These are phyloP conservation scores for Trametes polyzona DNA, from an alignment of 1,284 basidiomycete genomes.

Conservation along the genomic window DNA sequence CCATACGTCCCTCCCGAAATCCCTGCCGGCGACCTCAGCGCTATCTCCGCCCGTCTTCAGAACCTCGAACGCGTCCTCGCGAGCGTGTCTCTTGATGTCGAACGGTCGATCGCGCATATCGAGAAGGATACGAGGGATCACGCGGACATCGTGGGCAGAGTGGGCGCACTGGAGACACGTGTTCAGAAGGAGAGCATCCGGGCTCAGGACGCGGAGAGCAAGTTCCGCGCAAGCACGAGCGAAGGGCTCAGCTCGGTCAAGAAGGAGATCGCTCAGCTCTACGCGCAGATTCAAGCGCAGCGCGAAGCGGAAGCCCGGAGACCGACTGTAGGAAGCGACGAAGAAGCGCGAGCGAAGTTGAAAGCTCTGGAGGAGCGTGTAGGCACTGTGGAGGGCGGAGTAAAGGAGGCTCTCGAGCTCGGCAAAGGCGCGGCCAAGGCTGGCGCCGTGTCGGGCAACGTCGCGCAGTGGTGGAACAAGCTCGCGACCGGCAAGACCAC, in stretches of 20 bases:
- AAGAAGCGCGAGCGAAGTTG: constrained; percentile 60
- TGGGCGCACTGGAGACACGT: constrained; percentile 60
- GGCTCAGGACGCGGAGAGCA: constrained; percentile 56
- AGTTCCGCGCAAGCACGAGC: constrained; percentile 48
- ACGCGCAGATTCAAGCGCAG: constrained; percentile 50
- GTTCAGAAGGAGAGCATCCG: constrained; percentile 59
- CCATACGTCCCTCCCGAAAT: constrained; percentile 51
- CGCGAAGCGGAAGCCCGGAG: constrained; percentile 32
- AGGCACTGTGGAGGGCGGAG: constrained; percentile 65
- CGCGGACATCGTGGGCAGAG: constrained; percentile 52
- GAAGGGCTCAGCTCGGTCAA: constrained; percentile 53
- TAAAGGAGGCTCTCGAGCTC: constrained; percentile 72
- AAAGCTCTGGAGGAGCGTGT: constrained; percentile 64
- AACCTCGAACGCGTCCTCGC: constrained; percentile 66
- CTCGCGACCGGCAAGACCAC: constrained; percentile 45
- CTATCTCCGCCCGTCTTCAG: constrained; percentile 69
- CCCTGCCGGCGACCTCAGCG: constrained; percentile 70
- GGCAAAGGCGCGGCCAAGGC: constrained; percentile 54
- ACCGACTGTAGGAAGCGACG: constrained; percentile 42
- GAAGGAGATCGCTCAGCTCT: constrained; percentile 58
- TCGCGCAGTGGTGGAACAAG: constrained; percentile 64
- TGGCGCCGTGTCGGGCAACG: constrained; percentile 38
- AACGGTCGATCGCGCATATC: constrained; percentile 51
- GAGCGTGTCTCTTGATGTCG: constrained; percentile 55
- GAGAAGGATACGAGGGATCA: constrained; percentile 54